Conservation (phyloP, 2,329 filamentous ascomycete species). For the Exophiala alcalophila region DNA sequence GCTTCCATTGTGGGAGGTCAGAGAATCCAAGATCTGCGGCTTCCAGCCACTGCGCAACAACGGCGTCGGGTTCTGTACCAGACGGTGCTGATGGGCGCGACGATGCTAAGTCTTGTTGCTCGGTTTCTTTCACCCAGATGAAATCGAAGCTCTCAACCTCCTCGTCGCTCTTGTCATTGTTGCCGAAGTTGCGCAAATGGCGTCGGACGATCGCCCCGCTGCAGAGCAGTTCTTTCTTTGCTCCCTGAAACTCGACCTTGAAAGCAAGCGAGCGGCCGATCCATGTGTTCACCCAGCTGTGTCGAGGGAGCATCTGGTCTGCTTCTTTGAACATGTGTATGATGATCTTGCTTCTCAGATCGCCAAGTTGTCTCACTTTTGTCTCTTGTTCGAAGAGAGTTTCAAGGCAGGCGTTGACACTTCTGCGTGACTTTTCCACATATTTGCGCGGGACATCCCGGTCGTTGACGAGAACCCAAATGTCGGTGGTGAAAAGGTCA, state of each 20-base stretch:
- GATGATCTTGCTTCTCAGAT: conserved; percentile 1
- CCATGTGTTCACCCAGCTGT: conserved; percentile 7
- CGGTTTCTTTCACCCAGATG: not conserved
- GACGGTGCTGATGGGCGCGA: too few species aligned
- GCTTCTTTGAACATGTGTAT: conserved; percentile 1
- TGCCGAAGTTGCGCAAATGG: not conserved
- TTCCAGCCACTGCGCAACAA: too few species aligned
- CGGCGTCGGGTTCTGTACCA: too few species aligned
- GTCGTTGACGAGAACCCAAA: conserved; percentile 1
- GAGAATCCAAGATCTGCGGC: too few species aligned
- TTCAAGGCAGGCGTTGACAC: conserved; percentile 1
- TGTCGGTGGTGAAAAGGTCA: not conserved
- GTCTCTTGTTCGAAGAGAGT: conserved; percentile 5
- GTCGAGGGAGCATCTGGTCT: not conserved
- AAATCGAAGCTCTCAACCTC: conserved; percentile 1
- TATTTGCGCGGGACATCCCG: too few species aligned
- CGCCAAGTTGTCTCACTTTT: not conserved
- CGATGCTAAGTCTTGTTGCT: too few species aligned
- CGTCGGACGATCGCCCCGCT: too few species aligned
- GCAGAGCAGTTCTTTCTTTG: not conserved
- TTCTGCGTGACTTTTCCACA: not conserved
- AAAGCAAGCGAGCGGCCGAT: conserved; percentile 3
- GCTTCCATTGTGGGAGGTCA: too few species aligned
- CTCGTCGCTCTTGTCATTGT: not conserved
- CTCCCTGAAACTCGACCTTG: not conserved